Conservation (phyloP, 2,329 filamentous ascomycete genomes). For the Fusarium nanum region DNA sequence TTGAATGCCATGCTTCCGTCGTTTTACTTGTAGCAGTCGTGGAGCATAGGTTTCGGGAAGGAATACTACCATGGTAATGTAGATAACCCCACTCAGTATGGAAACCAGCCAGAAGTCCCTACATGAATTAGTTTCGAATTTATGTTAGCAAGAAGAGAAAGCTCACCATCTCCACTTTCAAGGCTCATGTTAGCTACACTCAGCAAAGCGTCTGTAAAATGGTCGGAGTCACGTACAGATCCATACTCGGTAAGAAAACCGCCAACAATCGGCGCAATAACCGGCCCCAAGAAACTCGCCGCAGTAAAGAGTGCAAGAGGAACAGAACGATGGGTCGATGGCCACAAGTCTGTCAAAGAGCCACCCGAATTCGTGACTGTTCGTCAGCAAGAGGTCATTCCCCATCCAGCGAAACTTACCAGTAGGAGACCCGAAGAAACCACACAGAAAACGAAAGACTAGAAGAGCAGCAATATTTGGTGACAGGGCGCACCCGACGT, state of each 20-base stretch:
- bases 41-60: neutral
- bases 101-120: neutral
- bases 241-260: neutral
- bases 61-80: accelerated
- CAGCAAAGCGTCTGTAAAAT: neutral
- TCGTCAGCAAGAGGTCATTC: neutral
- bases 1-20: neutral
- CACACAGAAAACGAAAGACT: neutral
- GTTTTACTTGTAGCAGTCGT: accelerated
- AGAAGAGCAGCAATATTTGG: neutral
- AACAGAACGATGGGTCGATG: neutral
- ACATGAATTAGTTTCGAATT: neutral
- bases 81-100: accelerated
- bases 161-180: neutral
- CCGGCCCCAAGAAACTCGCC: neutral
- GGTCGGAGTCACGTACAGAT: neutral
- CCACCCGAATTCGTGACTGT: neutral
- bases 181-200: accelerated
- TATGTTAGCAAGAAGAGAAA: no score
- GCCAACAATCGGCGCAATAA: neutral
- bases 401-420: neutral
- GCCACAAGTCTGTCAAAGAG: neutral
- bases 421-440: neutral
- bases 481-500: neutral
- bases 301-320: neutral